Base-by-base conservation (phyloP, 2,329 filamentous ascomycete genomes). In the Talaromyces sp. region DNA sequence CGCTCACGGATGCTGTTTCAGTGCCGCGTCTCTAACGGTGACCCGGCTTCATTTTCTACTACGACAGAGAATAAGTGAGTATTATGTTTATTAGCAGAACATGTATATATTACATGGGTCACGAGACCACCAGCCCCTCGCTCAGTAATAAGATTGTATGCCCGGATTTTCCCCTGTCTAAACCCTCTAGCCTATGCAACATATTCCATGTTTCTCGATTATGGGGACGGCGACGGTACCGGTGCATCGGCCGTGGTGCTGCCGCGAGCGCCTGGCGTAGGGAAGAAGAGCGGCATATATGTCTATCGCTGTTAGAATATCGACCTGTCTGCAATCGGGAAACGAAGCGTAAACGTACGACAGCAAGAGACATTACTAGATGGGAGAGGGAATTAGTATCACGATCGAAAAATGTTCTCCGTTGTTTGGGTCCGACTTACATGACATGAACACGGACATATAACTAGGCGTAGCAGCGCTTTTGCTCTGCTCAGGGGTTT, bases 391-490 rank as follows among this genome's bases (percentile, higher is more conserved):
- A 34, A 22, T 64, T 43, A 64, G 63, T 25, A 36, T 17, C 17
- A n/a, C 7, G 11, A 36, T 56, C n/a, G 15, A 7, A 15, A 3
- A 4, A 15, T 22, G 5, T 3, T 36, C n/a, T 7, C 2, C 1
- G 10, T 56, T 5, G 29, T 25, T 1, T 2, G n/a, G 31, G 31
- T 17, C 2, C 2, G 45, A 85, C 88, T 72, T 83, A 92, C 90
- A 73, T 22, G 91, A 88, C 91, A 96, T 95, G 77, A 88, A 85
- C 64, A 95, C 88, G 64, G 88, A 88, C 78, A 95, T 89, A 75
- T 87, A 88, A 61, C 83, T 86, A 2, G 93, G 92, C 5, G 91
- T 93, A 54, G 83, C 80, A 29, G 86, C 80, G 66, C 80, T 88
- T 76, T 87, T 89, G 78, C 77, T 80, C 69, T 83, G 80, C 34